Base-by-base conservation (phyloP, 2,329 filamentous ascomycete species). In the Fusarium annulatum region DNA sequence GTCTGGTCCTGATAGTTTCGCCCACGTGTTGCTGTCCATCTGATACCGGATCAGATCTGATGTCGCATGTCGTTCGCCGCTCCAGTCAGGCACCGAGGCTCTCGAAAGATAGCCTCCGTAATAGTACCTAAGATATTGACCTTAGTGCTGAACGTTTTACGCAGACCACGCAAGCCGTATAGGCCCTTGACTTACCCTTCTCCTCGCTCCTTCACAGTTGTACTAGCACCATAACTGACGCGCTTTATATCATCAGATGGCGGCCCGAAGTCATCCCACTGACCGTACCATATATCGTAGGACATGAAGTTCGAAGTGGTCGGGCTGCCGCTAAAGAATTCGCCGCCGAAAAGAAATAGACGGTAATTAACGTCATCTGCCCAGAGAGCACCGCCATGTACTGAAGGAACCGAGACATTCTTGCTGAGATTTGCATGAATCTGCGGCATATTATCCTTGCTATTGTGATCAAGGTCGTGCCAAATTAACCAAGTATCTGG, bases 381-480 rank as follows among this genome's bases (percentile, higher is more conserved):
- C 53, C 60, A 62, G 2, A 62, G 18, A 3, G 60, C 41, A 10
- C 60, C 60, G 21, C 60, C 53, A 21, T 62, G 60, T 21, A 62
- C 52, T 3, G 60, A 59, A 34, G 60, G 60, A 15, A 62, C 7
- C 2, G 60, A 62, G 16, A n/a, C 41, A 46, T 62, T 62, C 8
- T 62, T 62, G 26, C 52, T 62, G 14, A 62, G 52, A 21, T 62
- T 60, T 9, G 60, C 52, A 43, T 62, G 16, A 9, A 62, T 46
- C 5, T 62, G 39, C 5, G 60, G 60, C 60, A 62, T 62, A 28
- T 62, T 30, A 21, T 62, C 60, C 26, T 59, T 62, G 21, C 60
- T 62, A 4, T 62, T 62, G 5, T 58, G 42, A 43, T 62, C 52
- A 21, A 62, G 60, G 9, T 62, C 41, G 12, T 62, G 60, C 41